These are phyloP conservation scores for Leishmania guyanensis DNA, from an alignment of 208 protist genomes.

Conservation along the genomic window DNA sequence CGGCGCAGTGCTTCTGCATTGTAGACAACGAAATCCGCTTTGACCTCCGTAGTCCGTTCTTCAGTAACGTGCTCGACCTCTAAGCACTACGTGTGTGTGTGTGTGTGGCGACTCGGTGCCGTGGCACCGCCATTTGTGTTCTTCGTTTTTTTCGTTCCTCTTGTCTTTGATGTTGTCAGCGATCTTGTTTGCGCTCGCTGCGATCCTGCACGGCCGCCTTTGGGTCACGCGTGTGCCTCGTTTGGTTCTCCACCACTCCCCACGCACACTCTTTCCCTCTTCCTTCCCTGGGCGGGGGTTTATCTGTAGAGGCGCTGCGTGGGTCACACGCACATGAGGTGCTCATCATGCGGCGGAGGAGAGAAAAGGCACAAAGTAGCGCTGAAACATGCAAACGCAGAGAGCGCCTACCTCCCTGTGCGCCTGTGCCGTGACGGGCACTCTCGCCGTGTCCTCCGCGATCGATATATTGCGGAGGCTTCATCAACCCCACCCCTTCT, in stretches of 20 bases:
- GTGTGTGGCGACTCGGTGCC: neutral
- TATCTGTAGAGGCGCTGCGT: no score
- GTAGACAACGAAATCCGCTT: slow-evolving; percentile 51
- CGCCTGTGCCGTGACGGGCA: no score
- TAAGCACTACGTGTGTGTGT: slow-evolving; percentile 1
- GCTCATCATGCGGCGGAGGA: no score
- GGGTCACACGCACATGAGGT: no score
- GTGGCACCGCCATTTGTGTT: slow-evolving; percentile 1
- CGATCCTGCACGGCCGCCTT: neutral
- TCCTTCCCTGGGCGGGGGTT: no score
- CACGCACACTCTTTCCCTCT: neutral
- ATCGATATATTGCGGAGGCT: no score
- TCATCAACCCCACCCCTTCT: no score
- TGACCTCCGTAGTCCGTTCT: slow-evolving; percentile 61
- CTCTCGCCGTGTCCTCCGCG: no score
- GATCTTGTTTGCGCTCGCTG: neutral
- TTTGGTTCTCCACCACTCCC: neutral
- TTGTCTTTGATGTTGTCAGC: neutral
- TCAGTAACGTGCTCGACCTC: slow-evolving; percentile 75
- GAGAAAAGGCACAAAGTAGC: no score
- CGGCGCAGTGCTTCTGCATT: slow-evolving; percentile 55
- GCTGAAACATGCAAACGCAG: no score
- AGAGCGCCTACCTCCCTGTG: no score
- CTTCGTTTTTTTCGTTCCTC: neutral
- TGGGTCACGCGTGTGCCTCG: neutral